Percentiles rank a stretch among this genome's conserved stretches.
Evolutionary conservation across 2,329 filamentous ascomycete genomes (phyloP).

Genomic region (Fonsecaea pedrosoi): DNA sequence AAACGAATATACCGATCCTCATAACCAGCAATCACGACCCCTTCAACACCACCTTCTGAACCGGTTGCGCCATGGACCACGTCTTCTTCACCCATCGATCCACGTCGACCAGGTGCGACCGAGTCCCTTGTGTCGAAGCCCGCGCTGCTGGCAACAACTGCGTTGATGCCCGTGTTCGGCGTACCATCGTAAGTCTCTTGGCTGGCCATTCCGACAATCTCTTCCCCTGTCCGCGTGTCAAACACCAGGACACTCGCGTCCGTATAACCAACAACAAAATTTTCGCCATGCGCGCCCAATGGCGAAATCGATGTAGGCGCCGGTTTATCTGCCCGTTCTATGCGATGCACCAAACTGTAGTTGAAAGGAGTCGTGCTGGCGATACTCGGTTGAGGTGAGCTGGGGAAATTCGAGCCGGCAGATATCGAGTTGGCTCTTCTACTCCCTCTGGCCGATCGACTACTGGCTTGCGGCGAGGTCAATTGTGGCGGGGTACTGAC

Average conservation of each 20-base stretch:
- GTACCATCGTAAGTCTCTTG: conserved; percentile 92
- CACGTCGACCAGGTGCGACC: conserved; percentile 67
- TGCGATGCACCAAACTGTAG: conserved; percentile 86
- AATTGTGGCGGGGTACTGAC: conserved; percentile 88
- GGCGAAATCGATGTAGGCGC: conserved; percentile 92
- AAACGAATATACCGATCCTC: conserved; percentile 96
- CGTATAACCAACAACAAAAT: conserved; percentile 90
- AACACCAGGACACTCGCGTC: conserved; percentile 91
- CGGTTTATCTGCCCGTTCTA: conserved; percentile 70
- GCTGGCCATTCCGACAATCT: conserved; percentile 90
- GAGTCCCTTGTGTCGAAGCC: conserved; percentile 72
- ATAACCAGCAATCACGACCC: conserved; percentile 93
- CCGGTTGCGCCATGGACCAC: conserved; percentile 82
- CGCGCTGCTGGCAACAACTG: conserved; percentile 84
- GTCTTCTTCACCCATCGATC: conserved; percentile 75
- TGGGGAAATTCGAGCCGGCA: conserved; percentile 89
- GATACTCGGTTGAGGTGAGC: conserved; percentile 84
- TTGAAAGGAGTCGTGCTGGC: conserved; percentile 86
- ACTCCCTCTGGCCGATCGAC: conserved; percentile 73
- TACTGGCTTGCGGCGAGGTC: conserved; percentile 77
- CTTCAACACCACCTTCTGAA: conserved; percentile 81
- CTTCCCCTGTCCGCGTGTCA: conserved; percentile 89
- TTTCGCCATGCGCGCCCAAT: conserved; percentile 79
- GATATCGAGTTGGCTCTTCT: conserved; percentile 91
- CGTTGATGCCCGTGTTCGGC: conserved; percentile 81